Evolutionary conservation across 1,284 basidiomycete species (phyloP).

Genomic region (Tremellales sp.): DNA sequence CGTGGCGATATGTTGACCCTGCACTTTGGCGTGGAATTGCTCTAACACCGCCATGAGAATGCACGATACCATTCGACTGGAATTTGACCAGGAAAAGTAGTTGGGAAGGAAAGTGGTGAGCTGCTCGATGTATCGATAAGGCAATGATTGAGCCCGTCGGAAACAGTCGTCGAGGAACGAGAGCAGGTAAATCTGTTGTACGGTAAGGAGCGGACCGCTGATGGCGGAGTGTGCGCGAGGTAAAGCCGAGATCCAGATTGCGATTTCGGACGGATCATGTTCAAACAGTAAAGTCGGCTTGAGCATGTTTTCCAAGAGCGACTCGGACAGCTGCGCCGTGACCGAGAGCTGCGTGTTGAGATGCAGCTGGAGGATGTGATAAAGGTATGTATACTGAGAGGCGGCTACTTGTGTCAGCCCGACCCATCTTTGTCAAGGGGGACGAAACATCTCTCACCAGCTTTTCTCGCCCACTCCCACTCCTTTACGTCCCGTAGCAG

Average conservation of each 20-base stretch:
- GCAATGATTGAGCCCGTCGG: constrained; percentile 75
- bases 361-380: constrained; percentile 65
- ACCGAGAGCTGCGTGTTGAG: constrained; percentile 54
- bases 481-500: constrained; percentile 67
- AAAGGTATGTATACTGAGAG: constrained; percentile 54
- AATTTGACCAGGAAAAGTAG: constrained; percentile 12
- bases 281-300: constrained; percentile 73
- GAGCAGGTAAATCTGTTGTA: constrained; percentile 61
- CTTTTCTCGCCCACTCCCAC: constrained; percentile 71
- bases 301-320: constrained; percentile 62
- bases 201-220: constrained; percentile 55
- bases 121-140: constrained; percentile 82
- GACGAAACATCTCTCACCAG: constrained; percentile 57
- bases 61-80: constrained; percentile 57
- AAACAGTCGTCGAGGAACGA: constrained; percentile 81
- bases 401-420: constrained; percentile 43
- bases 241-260: constrained; percentile 65
- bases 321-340: constrained; percentile 57
- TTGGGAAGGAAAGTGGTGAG: constrained; percentile 43
- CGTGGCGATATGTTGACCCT: constrained; percentile 56
- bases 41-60: constrained; percentile 72
- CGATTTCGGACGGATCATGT: constrained; percentile 67
- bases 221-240: constrained; percentile 49
- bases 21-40: constrained; percentile 63
- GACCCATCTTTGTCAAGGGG: too few relatives aligned